Conservation (phyloP, 2,329 filamentous ascomycete species). For the Colletotrichum coccodes region DNA sequence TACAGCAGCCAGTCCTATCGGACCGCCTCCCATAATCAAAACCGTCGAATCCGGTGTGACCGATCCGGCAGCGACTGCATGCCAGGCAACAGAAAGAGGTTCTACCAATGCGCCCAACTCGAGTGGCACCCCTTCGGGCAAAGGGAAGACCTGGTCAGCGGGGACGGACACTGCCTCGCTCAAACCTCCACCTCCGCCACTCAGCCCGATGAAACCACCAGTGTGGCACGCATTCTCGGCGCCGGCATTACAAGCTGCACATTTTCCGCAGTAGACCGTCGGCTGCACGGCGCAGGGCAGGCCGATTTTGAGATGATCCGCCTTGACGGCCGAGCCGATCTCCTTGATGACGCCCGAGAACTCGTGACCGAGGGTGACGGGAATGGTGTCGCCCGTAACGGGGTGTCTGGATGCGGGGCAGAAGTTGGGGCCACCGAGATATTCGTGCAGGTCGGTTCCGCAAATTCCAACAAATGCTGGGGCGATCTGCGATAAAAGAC, state of each 20-base stretch:
- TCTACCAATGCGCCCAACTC: slow-evolving; percentile 69
- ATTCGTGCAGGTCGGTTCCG: slow-evolving; percentile 47
- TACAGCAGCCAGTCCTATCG: slow-evolving; percentile 70
- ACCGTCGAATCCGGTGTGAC: slow-evolving; percentile 54
- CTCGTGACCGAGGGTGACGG: slow-evolving; percentile 71
- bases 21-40: slow-evolving; percentile 69
- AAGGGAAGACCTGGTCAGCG: slow-evolving; percentile 53
- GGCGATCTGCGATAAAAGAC: slow-evolving; percentile 32
- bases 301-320: slow-evolving; percentile 55
- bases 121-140: slow-evolving; percentile 61
- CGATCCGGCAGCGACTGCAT: slow-evolving; percentile 54
- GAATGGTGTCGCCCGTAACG: slow-evolving; percentile 63
- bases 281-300: slow-evolving; percentile 68
- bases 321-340: slow-evolving; percentile 41
- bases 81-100: slow-evolving; percentile 72
- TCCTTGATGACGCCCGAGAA: slow-evolving; percentile 69
- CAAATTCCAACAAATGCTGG: slow-evolving; percentile 47
- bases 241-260: slow-evolving; percentile 61
- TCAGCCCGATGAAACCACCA: slow-evolving; percentile 53
- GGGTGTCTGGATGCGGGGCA: slow-evolving; percentile 57
- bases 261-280: slow-evolving; percentile 64
- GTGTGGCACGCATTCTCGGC: slow-evolving; percentile 45
- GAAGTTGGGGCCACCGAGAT: slow-evolving; percentile 41
- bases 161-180: slow-evolving; percentile 62
- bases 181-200: slow-evolving; percentile 62